A percentile compares a stretch with the other conserved stretches of the same genome.
Evolutionary conservation across 805 yeast genomes (phyloP).

Genomic region (Wickerhamomyces rabaulensis): DNA sequence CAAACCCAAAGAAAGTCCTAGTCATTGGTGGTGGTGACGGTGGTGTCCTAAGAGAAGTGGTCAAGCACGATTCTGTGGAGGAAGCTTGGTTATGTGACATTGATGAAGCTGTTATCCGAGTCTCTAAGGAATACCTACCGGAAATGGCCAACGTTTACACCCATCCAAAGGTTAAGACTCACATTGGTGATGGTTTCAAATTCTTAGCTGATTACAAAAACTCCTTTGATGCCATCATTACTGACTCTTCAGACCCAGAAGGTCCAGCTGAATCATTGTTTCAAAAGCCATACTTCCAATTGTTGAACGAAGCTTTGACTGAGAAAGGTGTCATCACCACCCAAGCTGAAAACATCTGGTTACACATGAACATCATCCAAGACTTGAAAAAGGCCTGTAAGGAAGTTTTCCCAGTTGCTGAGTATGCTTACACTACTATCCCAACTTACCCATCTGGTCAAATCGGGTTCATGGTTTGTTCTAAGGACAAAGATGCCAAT

Average conservation of each 20-base stretch:
- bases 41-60: conserved; percentile 92
- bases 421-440: conserved; percentile 85
- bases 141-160: conserved; percentile 77
- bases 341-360: conserved; percentile 94
- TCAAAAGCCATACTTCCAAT: conserved; percentile 86
- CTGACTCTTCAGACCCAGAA: conserved; percentile 97
- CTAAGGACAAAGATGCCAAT: conserved; percentile 61
- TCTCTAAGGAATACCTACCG: conserved; percentile 84
- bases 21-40: conserved; percentile 99
- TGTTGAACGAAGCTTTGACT: conserved; percentile 82
- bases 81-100: conserved; percentile 91
- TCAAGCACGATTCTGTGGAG: conserved; percentile 82
- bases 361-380: conserved; percentile 79
- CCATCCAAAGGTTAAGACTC: conserved; percentile 86
- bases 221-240: conserved; percentile 90
- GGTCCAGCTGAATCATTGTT: conserved; percentile 95
- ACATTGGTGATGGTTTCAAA: conserved; percentile 97
- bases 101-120: conserved; percentile 87
- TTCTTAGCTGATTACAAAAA: conserved; percentile 79
- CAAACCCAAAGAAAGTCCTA: conserved; percentile 87
- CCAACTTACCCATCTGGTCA: conserved; percentile 98
- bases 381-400: conserved; percentile 77
- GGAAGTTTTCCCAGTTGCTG: conserved; percentile 85
- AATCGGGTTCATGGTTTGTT: conserved; percentile 96
- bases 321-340: conserved; percentile 89